A percentile compares a stretch with the other conserved stretches of the same genome.
Evolutionary conservation across 2,329 filamentous ascomycete genomes (phyloP).

Genomic region (Diaporthe citri): DNA sequence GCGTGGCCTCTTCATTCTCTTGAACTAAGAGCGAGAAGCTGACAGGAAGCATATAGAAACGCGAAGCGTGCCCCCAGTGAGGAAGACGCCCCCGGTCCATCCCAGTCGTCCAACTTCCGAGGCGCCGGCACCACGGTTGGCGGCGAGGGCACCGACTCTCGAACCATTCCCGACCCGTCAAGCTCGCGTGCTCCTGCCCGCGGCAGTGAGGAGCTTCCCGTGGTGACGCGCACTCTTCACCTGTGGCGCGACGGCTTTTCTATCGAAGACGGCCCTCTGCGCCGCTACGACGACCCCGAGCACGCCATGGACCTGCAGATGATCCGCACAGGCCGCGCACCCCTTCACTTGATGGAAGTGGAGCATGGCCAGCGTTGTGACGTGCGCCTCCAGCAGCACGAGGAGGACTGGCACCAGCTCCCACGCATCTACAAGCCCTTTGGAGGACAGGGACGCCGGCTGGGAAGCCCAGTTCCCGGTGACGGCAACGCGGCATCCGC

Average conservation of each 20-base stretch:
- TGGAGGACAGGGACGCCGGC: conserved; percentile 75
- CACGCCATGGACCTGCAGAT: conserved; percentile 80
- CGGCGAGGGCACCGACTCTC: conserved; percentile 80
- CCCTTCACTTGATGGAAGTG: conserved; percentile 83
- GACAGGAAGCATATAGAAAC: conserved; percentile 62
- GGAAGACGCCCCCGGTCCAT: conserved; percentile 60
- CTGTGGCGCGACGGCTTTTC: conserved; percentile 89
- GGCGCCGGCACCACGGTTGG: conserved; percentile 83
- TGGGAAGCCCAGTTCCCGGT: conserved; percentile 83
- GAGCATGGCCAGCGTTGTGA: conserved; percentile 81
- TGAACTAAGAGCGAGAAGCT: not conserved
- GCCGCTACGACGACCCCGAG: conserved; percentile 82
- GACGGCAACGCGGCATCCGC: conserved; percentile 52
- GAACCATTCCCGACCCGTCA: conserved; percentile 71
- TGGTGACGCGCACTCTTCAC: conserved; percentile 72
- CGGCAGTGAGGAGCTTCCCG: conserved; percentile 44
- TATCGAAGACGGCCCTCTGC: conserved; percentile 83
- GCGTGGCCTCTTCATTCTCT: not conserved
- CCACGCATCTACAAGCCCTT: conserved; percentile 85
- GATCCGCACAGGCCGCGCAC: conserved; percentile 82
- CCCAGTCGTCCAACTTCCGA: conserved; percentile 66
- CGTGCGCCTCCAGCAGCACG: conserved; percentile 81
- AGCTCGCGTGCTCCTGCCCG: conserved; percentile 47
- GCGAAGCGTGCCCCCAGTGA: conserved; percentile 56
- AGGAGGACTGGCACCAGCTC: conserved; percentile 78